Percentiles rank a stretch among this genome's conserved stretches.
These are phyloP conservation scores for Penicillium ochrochloron DNA, from an alignment of 495 filamentous ascomycete genomes.

Conservation along the genomic window DNA sequence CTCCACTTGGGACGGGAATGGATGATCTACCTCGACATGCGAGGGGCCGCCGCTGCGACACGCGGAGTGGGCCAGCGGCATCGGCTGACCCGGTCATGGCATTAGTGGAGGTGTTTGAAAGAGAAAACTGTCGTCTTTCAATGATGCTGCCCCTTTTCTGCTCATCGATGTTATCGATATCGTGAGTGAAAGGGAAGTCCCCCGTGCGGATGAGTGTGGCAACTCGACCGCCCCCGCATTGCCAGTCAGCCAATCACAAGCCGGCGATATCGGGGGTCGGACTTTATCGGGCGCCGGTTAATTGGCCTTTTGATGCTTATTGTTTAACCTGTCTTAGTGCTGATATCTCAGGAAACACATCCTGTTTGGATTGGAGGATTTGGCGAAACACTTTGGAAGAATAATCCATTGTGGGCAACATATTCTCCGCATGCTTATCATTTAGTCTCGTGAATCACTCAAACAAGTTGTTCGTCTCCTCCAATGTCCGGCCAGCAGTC, in stretches of 20 bases:
- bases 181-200: constrained; percentile 6
- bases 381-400: neutral
- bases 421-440: neutral
- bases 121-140: neutral
- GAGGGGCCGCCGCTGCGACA: constrained; percentile 39
- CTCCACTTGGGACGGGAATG: constrained; percentile 1
- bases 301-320: neutral
- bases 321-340: neutral
- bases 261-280: constrained; percentile 1
- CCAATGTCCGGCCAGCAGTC: constrained; percentile 23
- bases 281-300: neutral
- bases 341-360: neutral
- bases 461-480: constrained; percentile 16
- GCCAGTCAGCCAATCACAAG: constrained; percentile 1
- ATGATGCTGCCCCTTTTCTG: constrained; percentile 8
- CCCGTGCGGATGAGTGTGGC: constrained; percentile 15
- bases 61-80: constrained; percentile 21
- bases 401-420: no score
- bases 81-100: constrained; percentile 20
- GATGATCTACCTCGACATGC: constrained; percentile 36
- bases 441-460: neutral
- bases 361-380: neutral
- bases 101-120: constrained; percentile 2
- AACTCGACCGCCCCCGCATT: constrained; percentile 14
- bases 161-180: neutral